Base-by-base conservation (phyloP, 1,284 basidiomycete genomes). In the Microbotryum silenes-acaulis region DNA sequence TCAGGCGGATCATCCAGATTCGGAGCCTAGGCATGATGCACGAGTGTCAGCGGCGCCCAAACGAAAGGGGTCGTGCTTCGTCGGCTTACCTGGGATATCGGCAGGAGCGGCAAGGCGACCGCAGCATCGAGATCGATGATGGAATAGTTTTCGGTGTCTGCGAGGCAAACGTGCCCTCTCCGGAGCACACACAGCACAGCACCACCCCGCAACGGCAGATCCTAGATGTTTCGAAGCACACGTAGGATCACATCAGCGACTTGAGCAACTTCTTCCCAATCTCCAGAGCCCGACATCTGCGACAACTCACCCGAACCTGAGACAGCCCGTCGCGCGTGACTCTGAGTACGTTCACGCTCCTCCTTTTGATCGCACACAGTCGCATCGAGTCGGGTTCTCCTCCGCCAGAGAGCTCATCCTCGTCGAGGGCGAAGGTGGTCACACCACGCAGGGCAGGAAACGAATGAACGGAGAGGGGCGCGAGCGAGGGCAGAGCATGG, bases 391-490 rank as follows among this genome's bases (percentile, higher is more conserved):
- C 82, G 4, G 76, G 71, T 16, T 76, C 79, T 18, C 84, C 80
- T 37, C 77, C 78, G 54, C 88, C 78, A 63, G 89, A 86, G 52
- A 84, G 79, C 60, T 78, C 76, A 54, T 77, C 74, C 52, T 91
- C 84, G 72, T 96, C 90, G 1, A 92, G 83, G 0, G 88, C 84
- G 63, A 93, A 83, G 0, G 85, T 79, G 20, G 87, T 77, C 5
- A 89, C 86, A 59, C 90, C 85, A 48, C 89, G 82, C 31, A 94
- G 80, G 1, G 89, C 85, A 62, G 86, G 85, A 66, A 89, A 85
- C 12, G 76, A 72, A 12, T 75, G 76, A 0, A 76, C 77, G 10
- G 84, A 80, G 0, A 89, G 78, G 0, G 83, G 81, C 64, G 91
- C 87, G 27, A 94, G 81, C 4, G 83, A 82, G 0, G 91, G 91